These are phyloP conservation scores for Yarrowia sp. DNA, from an alignment of 805 yeast genomes.

Conservation along the genomic window DNA sequence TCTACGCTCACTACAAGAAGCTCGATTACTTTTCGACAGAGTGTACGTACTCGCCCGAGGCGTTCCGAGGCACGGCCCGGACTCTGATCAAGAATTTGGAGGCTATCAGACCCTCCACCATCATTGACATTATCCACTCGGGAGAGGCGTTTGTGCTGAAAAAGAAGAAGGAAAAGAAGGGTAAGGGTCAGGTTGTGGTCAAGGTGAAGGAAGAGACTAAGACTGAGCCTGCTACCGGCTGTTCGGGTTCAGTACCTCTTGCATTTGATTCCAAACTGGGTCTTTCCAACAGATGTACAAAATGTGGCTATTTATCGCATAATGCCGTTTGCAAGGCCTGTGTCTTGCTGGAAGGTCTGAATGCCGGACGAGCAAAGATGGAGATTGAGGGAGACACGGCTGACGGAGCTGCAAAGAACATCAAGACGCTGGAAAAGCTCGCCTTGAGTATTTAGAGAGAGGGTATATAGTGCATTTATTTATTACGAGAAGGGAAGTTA, in stretches of 20 bases:
- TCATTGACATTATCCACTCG: conserved; percentile 90
- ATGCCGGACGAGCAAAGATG: conserved; percentile 73
- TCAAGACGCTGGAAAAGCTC: conserved; percentile 41
- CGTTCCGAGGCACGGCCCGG: conserved; percentile 97
- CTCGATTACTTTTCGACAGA: conserved; percentile 96
- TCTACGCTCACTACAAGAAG: conserved; percentile 95
- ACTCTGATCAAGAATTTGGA: conserved; percentile 89
- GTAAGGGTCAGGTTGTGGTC: conserved; percentile 22
- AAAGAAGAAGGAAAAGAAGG: conserved; percentile 40
- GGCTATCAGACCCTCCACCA: conserved; percentile 88
- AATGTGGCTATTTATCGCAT: conserved; percentile 90
- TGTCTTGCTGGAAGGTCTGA: conserved; percentile 81
- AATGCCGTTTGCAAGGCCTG: conserved; percentile 94
- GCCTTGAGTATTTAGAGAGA: conserved; percentile 8
- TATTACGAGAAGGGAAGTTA: no score
- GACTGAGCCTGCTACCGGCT: not conserved
- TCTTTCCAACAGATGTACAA: conserved; percentile 62
- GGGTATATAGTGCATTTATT: not conserved
- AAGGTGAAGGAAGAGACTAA: not conserved
- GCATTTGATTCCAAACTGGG: conserved; percentile 41
- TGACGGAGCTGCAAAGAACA: conserved; percentile 54
- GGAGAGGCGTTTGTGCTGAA: conserved; percentile 81
- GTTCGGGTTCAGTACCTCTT: not conserved
- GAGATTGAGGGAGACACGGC: conserved; percentile 67
- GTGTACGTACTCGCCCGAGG: conserved; percentile 98